Percentiles rank a stretch among this genome's conserved stretches.
phyloP scores from a whole-genome alignment of 108 stramenopile genomes.

The Skeletonema grethae region DNA sequence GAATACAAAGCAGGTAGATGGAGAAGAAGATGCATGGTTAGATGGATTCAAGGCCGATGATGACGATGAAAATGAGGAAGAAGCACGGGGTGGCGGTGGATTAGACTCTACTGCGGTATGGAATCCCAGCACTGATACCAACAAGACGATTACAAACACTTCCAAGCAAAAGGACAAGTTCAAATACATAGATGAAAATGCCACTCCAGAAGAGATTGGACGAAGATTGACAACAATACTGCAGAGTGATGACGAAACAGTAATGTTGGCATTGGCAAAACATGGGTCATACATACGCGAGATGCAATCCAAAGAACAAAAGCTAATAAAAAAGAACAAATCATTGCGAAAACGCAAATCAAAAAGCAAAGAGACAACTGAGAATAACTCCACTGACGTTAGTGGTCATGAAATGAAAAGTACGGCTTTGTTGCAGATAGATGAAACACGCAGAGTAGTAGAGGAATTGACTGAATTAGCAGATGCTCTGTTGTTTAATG shows the following conservation, averaged over 20 bases:
- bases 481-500: constrained; percentile 65
- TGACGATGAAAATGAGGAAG: constrained; percentile 26
- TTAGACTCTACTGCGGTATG: constrained; percentile 34
- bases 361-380: constrained; percentile 11
- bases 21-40: constrained; percentile 84
- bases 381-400: neutral
- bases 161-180: constrained; percentile 9
- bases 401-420: constrained; percentile 9
- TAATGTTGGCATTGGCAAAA: constrained; percentile 61
- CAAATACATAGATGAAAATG: constrained; percentile 30
- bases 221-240: constrained; percentile 57
- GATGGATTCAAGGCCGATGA: constrained; percentile 53
- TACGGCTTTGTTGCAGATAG: constrained; percentile 20
- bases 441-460: constrained; percentile 36
- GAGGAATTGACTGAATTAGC: constrained; percentile 72
- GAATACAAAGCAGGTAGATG: constrained; percentile 38
- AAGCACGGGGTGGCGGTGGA: constrained; percentile 14
- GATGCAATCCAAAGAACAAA: constrained; percentile 20
- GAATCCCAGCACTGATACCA: constrained; percentile 16
- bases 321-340: constrained; percentile 24
- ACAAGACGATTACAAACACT: neutral
- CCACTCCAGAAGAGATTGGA: constrained; percentile 36
- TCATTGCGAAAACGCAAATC: constrained; percentile 42
- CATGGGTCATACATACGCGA: constrained; percentile 56
- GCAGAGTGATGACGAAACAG: constrained; percentile 54